A percentile compares a stretch with the other conserved stretches of the same genome.
phyloP scores from a whole-genome alignment of 2,329 filamentous ascomycete genomes.

The Aspergillus persii region DNA sequence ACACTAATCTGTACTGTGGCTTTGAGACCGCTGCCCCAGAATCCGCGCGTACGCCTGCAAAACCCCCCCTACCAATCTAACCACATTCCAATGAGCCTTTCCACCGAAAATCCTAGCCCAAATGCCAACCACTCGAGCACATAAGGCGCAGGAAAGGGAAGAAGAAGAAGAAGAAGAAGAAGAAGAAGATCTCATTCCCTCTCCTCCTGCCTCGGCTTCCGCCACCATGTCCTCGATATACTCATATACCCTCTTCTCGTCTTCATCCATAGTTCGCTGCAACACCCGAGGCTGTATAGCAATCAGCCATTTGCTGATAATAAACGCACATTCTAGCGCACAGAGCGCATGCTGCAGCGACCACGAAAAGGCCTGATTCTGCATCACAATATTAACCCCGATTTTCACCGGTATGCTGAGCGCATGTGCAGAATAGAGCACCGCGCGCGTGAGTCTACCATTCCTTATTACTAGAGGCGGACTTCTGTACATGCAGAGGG shows the following conservation, averaged over 20 bases:
- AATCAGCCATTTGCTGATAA: conserved; percentile 38
- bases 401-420: conserved; percentile 15
- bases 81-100: conserved; percentile 41
- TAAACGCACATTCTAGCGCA: conserved; percentile 25
- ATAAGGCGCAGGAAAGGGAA: too few relatives aligned
- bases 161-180: too few relatives aligned
- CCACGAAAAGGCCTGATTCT: conserved; percentile 19
- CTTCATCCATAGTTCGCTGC: not conserved
- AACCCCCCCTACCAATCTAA: conserved; percentile 11
- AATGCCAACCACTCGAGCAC: conserved; percentile 7
- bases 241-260: not conserved
- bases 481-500: not conserved
- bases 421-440: conserved; percentile 11
- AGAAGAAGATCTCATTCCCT: too few relatives aligned
- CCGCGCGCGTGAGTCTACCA: not conserved
- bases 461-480: not conserved
- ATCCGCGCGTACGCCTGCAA: conserved; percentile 4
- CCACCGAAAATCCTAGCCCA: conserved; percentile 34
- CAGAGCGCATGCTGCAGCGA: conserved; percentile 20
- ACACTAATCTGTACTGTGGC: too few relatives aligned
- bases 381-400: conserved; percentile 16
- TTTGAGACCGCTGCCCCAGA: too few relatives aligned
- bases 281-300: not conserved
- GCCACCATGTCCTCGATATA: not conserved
- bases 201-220: conserved; percentile 11